These are phyloP conservation scores for Colletotrichum spaethianum DNA, from an alignment of 2,329 filamentous ascomycete species.

Conservation along the genomic window DNA sequence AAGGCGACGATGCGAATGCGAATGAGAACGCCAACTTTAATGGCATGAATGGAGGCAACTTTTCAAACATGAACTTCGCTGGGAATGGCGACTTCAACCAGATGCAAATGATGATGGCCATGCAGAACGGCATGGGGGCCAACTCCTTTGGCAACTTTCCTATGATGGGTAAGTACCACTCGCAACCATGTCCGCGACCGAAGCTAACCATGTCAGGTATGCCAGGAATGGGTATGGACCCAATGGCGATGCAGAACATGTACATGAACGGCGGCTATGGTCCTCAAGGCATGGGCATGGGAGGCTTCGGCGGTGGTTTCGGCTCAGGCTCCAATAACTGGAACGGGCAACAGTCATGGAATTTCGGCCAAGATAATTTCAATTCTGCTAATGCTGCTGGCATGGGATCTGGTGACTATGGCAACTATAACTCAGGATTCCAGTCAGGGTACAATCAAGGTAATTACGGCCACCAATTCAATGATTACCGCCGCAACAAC, in stretches of 20 bases:
- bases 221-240: conserved; percentile 89
- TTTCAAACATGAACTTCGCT: conserved; percentile 72
- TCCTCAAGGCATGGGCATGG: conserved; percentile 85
- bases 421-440: conserved; percentile 83
- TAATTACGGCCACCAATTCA: conserved; percentile 86
- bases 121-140: conserved; percentile 77
- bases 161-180: conserved; percentile 85
- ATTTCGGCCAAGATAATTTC: conserved; percentile 90
- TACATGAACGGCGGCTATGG: conserved; percentile 85
- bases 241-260: conserved; percentile 81
- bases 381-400: conserved; percentile 87
- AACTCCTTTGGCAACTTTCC: conserved; percentile 72
- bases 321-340: conserved; percentile 79
- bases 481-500: conserved; percentile 81
- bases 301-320: conserved; percentile 77
- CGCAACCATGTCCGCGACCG: not conserved
- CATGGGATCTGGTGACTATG: conserved; percentile 86
- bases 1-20: conserved; percentile 43
- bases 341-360: conserved; percentile 87
- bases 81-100: conserved; percentile 76
- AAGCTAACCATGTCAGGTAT: conserved; percentile 70
- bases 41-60: conserved; percentile 61
- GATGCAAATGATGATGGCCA: conserved; percentile 86
- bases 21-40: conserved; percentile 54
- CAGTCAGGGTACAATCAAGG: conserved; percentile 85